A percentile compares a stretch with the other conserved stretches of the same genome.
phyloP scores from a whole-genome alignment of 148 eudicot species.

The Tetragonia tetragonoides region DNA sequence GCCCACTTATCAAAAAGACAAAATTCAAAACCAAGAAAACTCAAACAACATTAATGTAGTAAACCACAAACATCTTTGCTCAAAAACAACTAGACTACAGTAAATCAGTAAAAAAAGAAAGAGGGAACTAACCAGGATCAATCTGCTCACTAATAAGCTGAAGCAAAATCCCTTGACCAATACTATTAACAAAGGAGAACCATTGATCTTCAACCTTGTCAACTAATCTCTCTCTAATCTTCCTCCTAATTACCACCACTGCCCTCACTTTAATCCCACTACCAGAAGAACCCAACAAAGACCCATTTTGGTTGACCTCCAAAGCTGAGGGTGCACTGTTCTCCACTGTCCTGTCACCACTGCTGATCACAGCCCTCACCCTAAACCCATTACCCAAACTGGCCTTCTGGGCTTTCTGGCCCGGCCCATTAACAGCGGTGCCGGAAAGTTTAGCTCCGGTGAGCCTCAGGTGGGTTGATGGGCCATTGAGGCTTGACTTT shows the following conservation, averaged over 20 bases:
- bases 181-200: constrained; percentile 53
- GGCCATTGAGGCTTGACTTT: constrained; percentile 15
- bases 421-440: constrained; percentile 19
- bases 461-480: constrained; percentile 27
- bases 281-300: constrained; percentile 21
- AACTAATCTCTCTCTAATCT: constrained; percentile 60
- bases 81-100: no score
- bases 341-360: constrained; percentile 44
- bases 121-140: constrained; percentile 58
- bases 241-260: constrained; percentile 60
- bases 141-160: constrained; percentile 72
- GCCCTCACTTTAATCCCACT: constrained; percentile 55
- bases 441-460: constrained; percentile 27
- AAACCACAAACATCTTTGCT: background rate
- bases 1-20: no score
- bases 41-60: background rate
- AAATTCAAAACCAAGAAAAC: no score
- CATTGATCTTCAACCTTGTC: constrained; percentile 71
- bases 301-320: constrained; percentile 25
- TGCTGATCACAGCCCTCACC: constrained; percentile 62
- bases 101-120: background rate
- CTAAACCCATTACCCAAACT: constrained; percentile 11
- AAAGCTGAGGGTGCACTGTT: constrained; percentile 38
- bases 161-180: constrained; percentile 68
- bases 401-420: constrained; percentile 2